Base-by-base conservation (phyloP, 169 alveolate species). In the Pseudocohnilembus persalinus region DNA sequence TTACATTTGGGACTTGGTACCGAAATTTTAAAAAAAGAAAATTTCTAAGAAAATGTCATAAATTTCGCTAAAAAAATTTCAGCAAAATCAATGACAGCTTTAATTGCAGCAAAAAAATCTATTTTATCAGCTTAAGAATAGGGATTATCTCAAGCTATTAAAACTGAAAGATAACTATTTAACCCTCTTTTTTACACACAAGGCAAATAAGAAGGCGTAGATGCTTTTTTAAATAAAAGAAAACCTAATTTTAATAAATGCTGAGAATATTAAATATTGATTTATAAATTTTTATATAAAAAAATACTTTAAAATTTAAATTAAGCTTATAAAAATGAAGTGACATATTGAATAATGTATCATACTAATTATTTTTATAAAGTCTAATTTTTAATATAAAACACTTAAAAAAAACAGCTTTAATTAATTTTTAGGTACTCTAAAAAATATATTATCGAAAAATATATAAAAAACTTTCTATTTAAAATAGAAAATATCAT, bases 201-300 rank as follows among this genome's bases (percentile, higher is more conserved):
- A 4, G 96, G 90, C 32, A 77, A 86, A 11, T 81, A 86, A 77
- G 93, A 88, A 74, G 96, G 96, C 64, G 80, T 84, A n/a, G 73
- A 74, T 29, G 96, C 96, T 29, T 92, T 92, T 74, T 26, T 88
- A 27, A 88, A 77, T 63, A 92, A 90, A 65, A 84, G 93, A 86
- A 81, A 89, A 32, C 88, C 95, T 15, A 88, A 85, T 72, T 92
- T 89, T 73, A 86, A 77, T 28, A 64, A 75, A 29, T 49, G 75
- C 31, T 89, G 93, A 83, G 30, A 68, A n/a, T 29, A 74, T 24
- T 63, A 29, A 25, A 75, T n/a, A n/a, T n/a, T n/a, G n/a, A n/a
- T n/a, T n/a, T n/a, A n/a, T n/a, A n/a, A n/a, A n/a, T n/a, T n/a
- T n/a, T n/a, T n/a, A n/a, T n/a, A n/a, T n/a, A n/a, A n/a, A n/a